A percentile compares a stretch with the other conserved stretches of the same genome.
These are phyloP conservation scores for Gastrolobium bilobum DNA, from an alignment of 306 rosid genomes.

Conservation along the genomic window DNA sequence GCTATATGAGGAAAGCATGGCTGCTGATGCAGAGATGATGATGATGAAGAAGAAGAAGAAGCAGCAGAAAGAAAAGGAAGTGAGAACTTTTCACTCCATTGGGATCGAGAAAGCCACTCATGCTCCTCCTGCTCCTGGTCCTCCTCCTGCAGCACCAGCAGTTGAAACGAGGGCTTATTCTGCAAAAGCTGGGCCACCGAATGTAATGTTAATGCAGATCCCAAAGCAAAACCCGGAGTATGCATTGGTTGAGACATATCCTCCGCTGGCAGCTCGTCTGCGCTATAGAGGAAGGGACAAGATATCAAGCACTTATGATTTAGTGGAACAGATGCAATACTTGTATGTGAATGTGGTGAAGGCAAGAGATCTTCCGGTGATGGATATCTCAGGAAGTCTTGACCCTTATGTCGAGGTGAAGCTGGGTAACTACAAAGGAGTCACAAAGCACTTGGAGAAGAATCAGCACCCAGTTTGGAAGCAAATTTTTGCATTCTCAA, in stretches of 20 bases:
- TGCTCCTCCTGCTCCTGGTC: constrained; percentile 39
- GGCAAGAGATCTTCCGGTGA: constrained; percentile 86
- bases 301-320: constrained; percentile 86
- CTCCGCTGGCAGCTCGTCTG: constrained; percentile 83
- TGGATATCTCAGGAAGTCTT: constrained; percentile 93
- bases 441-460: constrained; percentile 82
- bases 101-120: constrained; percentile 57
- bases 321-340: constrained; percentile 93
- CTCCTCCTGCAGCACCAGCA: background rate
- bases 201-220: constrained; percentile 71
- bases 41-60: constrained; percentile 52
- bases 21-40: constrained; percentile 18
- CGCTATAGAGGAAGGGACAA: constrained; percentile 69
- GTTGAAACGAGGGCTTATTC: constrained; percentile 66
- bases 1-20: constrained; percentile 50
- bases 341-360: constrained; percentile 91
- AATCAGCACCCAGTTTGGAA: constrained; percentile 90
- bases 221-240: constrained; percentile 81
- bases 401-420: constrained; percentile 96
- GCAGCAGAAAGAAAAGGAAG: constrained; percentile 75
- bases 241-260: constrained; percentile 79
- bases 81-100: constrained; percentile 81
- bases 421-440: constrained; percentile 90
- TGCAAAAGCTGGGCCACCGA: constrained; percentile 75
- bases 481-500: constrained; percentile 90